These are phyloP conservation scores for Coccomyxa subellipsoidea DNA, from an alignment of 163 green algal genomes.

Conservation along the genomic window DNA sequence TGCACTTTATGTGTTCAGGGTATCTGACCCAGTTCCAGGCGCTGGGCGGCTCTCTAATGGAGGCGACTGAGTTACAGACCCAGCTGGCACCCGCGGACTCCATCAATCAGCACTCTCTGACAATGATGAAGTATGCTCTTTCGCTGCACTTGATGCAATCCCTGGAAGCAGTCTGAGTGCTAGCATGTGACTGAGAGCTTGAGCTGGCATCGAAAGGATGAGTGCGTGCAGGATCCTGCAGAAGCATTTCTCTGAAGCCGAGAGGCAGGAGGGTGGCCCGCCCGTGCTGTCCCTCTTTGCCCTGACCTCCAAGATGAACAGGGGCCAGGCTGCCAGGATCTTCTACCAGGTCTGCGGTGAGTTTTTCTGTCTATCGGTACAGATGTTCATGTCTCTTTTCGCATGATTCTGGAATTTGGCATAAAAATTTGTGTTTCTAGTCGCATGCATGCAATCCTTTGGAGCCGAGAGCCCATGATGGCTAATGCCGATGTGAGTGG, in stretches of 20 bases:
- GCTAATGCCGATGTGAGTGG: no score
- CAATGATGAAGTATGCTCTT: background rate
- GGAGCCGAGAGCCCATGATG: no score
- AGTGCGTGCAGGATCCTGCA: background rate
- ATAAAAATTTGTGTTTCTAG: no score
- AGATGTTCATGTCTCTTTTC: no score
- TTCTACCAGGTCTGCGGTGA: slow-evolving; percentile 16
- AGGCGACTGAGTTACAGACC: background rate
- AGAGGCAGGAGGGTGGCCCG: background rate
- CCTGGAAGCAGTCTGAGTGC: no score
- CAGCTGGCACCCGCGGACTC: background rate
- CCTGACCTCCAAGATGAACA: background rate
- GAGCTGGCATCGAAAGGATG: background rate
- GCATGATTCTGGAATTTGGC: no score
- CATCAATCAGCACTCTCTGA: background rate
- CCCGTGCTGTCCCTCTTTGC: background rate
- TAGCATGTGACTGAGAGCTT: background rate
- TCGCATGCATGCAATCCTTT: no score
- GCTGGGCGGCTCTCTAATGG: background rate
- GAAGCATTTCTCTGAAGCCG: background rate
- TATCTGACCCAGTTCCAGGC: slow-evolving; percentile 5
- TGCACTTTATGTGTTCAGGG: background rate
- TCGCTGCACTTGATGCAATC: background rate
- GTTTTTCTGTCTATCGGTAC: background rate
- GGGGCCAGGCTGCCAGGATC: background rate